A percentile compares a stretch with the other conserved stretches of the same genome.
Conservation (phyloP, 306 rosid genomes). For the Psophocarpus tetragonolobus region DNA sequence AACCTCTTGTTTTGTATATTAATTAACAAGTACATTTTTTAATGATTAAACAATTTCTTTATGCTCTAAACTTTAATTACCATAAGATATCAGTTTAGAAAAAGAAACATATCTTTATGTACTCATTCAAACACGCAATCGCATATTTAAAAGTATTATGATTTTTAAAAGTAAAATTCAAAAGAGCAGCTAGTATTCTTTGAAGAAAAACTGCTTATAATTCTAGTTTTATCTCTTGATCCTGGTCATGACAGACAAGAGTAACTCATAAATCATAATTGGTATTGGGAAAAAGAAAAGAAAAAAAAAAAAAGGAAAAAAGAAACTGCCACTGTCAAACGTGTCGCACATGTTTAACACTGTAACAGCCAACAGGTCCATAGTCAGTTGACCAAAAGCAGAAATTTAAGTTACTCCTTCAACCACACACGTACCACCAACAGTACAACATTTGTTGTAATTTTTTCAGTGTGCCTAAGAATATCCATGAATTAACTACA, state of each 20-base stretch:
- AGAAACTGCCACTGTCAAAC: neutral
- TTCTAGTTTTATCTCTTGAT: neutral
- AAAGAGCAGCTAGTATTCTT: neutral
- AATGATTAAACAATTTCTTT: no score
- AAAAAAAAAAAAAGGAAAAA: no score
- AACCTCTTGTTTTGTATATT: no score
- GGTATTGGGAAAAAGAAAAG: no score
- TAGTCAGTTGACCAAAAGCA: neutral
- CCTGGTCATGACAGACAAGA: neutral
- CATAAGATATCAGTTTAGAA: no score
- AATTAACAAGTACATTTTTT: no score
- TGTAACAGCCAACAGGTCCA: neutral
- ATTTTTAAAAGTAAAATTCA: neutral
- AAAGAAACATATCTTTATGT: no score
- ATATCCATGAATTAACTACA: neutral
- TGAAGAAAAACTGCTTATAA: no score
- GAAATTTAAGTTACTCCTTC: neutral
- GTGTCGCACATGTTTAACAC: neutral
- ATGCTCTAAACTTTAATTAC: no score
- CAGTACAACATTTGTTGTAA: neutral
- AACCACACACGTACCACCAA: neutral
- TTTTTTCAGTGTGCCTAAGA: neutral
- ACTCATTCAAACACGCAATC: neutral
- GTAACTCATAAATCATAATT: no score
- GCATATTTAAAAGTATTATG: no score